Evolutionary conservation across 163 green algal genomes (phyloP), one percentile per base, ranked within the genome.

Genomic region (Picocystis sp.): DNA sequence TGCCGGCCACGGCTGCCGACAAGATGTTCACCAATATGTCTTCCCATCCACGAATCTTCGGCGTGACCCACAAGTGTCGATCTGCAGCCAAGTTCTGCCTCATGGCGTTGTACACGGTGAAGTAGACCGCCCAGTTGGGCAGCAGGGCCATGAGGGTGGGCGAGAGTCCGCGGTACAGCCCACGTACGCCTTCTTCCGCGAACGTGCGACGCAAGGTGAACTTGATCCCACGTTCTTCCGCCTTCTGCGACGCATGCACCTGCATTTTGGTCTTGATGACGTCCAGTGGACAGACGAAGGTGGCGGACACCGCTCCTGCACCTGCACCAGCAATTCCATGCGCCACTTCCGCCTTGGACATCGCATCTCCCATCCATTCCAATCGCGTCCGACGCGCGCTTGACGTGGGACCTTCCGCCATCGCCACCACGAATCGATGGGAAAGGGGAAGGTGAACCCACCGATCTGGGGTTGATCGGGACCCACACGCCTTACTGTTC

Each of bases 81-180:
- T 38, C 29, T 38, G 34, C 19, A n/a, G 52, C 70, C 8, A 77
- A 57, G 3, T 22, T 60, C 0, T 47, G 53, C 62, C 93, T 95
- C 6, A 96, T 62, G 19, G 76, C 73, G 61, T 94, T 87, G 58
- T 96, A 96, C 1, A 83, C 75, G 2, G 83, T 83, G 63, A 96
- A 96, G 66, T 96, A 96, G 1, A 93, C 86, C 11, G 87, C 88
- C 88, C 87, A 97, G 64, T 94, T 97, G 24, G 87, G 88, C n/a
- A 96, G 73, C 51, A 97, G 70, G 0, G 87, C 88, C 19, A 94
- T 64, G 11, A 94, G 66, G 2, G 85, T 90, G 14, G 85, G 85
- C 0, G 74, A 77, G 1, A 94, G 66, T 0, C 85, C 86, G 1
- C 77, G 58, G 70, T 94, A 94, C 55, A 93, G 60, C 2, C 82